Conservation (phyloP, 1,284 basidiomycete genomes). For the Pseudozyma sp. region DNA sequence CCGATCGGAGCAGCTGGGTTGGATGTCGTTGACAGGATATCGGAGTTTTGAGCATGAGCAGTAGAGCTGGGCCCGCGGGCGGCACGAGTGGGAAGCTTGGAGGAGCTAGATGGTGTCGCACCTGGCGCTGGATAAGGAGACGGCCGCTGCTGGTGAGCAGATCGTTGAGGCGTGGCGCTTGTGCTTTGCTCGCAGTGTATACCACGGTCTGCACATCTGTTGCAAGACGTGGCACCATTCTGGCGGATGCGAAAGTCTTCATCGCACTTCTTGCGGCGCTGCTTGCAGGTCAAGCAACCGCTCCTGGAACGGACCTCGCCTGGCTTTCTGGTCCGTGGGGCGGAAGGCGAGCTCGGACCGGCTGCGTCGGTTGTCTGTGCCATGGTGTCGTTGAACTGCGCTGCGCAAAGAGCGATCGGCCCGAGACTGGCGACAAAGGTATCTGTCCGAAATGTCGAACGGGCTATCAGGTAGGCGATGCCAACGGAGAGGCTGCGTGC, state of each 20-base stretch:
- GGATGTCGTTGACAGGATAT: conserved; percentile 1
- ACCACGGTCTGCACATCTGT: conserved; percentile 44
- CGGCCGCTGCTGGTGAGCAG: conserved; percentile 13
- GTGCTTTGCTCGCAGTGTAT: conserved; percentile 40
- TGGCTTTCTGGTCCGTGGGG: conserved; percentile 37
- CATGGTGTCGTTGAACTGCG: conserved; percentile 7
- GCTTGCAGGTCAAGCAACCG: conserved; percentile 54
- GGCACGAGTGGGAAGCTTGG: conserved; percentile 10
- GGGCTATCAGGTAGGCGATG: no score
- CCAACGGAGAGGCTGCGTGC: no score
- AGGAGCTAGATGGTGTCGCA: conserved; percentile 9
- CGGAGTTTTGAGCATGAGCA: conserved; percentile 5
- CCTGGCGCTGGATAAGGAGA: conserved; percentile 20
- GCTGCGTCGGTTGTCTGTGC: conserved; percentile 6
- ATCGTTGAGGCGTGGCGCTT: conserved; percentile 19
- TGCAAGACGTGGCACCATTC: conserved; percentile 45
- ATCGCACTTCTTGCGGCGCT: conserved; percentile 56
- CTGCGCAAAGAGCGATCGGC: no score
- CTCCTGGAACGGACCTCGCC: conserved; percentile 51
- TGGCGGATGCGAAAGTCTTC: conserved; percentile 49
- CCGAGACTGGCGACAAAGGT: no score
- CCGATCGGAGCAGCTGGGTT: conserved; percentile 8
- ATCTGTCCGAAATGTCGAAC: no score
- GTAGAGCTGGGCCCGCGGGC: conserved; percentile 17
- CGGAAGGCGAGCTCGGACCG: conserved; percentile 26